A percentile compares a stretch with the other conserved stretches of the same genome.
These are phyloP conservation scores for Orbilia ellipsospora DNA, from an alignment of 2,329 filamentous ascomycete species.

Conservation along the genomic window DNA sequence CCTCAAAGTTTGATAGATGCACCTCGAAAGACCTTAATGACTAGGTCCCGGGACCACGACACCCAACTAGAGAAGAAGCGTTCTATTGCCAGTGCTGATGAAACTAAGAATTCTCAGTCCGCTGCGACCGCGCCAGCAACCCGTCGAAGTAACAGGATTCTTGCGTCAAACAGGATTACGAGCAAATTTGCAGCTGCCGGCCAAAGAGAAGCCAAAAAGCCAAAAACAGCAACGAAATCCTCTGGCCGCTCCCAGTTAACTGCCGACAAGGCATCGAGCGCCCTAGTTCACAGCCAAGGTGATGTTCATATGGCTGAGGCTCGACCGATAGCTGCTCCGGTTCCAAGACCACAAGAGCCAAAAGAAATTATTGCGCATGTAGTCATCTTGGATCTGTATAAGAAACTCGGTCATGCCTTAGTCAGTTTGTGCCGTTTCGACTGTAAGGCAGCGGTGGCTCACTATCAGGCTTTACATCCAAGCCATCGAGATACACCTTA, in stretches of 20 bases:
- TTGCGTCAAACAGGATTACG: slow-evolving; percentile 59
- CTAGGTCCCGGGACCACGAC: slow-evolving; percentile 49
- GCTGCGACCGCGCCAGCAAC: slow-evolving; percentile 57
- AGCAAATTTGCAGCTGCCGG: slow-evolving; percentile 57
- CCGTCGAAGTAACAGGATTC: slow-evolving; percentile 58
- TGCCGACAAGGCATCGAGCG: slow-evolving; percentile 51
- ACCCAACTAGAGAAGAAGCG: slow-evolving; percentile 52
- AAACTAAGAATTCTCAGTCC: slow-evolving; percentile 57
- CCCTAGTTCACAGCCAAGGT: slow-evolving; percentile 51
- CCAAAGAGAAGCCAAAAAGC: slow-evolving; percentile 61
- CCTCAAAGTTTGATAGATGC: slow-evolving; percentile 57
- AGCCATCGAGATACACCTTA: slow-evolving; percentile 89
- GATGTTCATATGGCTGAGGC: slow-evolving; percentile 53
- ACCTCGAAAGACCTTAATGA: slow-evolving; percentile 54
- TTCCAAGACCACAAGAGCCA: slow-evolving; percentile 67
- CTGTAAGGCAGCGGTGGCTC: slow-evolving; percentile 78
- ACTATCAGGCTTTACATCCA: slow-evolving; percentile 76
- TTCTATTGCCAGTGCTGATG: slow-evolving; percentile 54
- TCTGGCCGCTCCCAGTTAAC: slow-evolving; percentile 58
- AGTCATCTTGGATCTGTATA: slow-evolving; percentile 81
- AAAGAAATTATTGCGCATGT: slow-evolving; percentile 80
- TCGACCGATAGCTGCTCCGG: slow-evolving; percentile 60
- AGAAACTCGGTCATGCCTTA: slow-evolving; percentile 83
- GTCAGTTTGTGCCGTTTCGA: slow-evolving; percentile 81
- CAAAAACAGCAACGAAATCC: slow-evolving; percentile 60